Percentiles rank a stretch among this genome's conserved stretches.
These are phyloP conservation scores for Mucor racemosus DNA, from an alignment of 371 early-diverging fungal species.

Conservation along the genomic window DNA sequence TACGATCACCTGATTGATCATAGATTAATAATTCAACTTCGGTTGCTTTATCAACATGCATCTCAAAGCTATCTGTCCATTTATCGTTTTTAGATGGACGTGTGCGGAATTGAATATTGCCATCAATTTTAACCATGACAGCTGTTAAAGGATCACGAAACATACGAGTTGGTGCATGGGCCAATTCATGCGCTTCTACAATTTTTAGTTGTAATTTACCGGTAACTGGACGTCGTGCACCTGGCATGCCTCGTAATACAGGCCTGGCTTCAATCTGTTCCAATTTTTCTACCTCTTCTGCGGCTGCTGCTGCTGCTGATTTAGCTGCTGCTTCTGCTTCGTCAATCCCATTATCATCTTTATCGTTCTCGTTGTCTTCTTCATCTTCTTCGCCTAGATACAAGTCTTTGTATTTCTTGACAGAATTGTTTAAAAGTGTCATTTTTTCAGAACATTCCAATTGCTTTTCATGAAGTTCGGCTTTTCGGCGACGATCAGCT, in stretches of 20 bases:
- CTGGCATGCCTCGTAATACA: constrained; percentile 40
- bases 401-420: constrained; percentile 82
- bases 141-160: constrained; percentile 65
- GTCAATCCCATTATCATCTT: constrained; percentile 51
- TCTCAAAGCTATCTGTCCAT: constrained; percentile 81
- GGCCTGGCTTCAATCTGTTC: constrained; percentile 15
- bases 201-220: constrained; percentile 73
- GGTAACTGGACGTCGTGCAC: constrained; percentile 69
- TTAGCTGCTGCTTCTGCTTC: constrained; percentile 64
- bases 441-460: constrained; percentile 82
- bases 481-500: constrained; percentile 58
- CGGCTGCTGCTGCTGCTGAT: constrained; percentile 53
- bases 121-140: constrained; percentile 84
- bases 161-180: constrained; percentile 69
- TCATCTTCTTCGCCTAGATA: constrained; percentile 73
- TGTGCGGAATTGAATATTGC: constrained; percentile 74
- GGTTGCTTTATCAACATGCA: constrained; percentile 83
- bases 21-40: constrained; percentile 87
- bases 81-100: constrained; percentile 62
- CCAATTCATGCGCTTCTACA: constrained; percentile 66
- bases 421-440: constrained; percentile 72
- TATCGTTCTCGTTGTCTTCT: constrained; percentile 45
- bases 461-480: constrained; percentile 67
- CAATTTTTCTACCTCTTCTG: constrained; percentile 50
- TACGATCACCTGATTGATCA: constrained; percentile 68